Base-by-base conservation (phyloP, 2,329 filamentous ascomycete genomes). In the Claviceps cyperi region DNA sequence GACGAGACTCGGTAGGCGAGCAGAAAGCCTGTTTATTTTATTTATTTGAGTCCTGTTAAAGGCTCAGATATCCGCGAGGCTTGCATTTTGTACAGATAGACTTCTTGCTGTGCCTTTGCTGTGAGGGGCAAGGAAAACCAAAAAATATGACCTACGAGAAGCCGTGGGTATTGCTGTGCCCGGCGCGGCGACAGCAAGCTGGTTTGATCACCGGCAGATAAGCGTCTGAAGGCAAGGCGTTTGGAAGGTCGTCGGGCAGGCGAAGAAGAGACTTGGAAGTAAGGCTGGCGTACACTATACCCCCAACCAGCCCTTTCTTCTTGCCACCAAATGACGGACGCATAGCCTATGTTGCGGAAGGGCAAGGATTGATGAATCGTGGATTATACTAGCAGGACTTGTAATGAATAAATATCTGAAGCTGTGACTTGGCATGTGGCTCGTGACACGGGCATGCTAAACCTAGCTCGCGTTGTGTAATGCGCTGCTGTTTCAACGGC, bases 81-180 rank as follows among this genome's bases (percentile, higher is more conserved):
- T 56, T 64, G 58, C 61, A 63, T 65, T 59, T 62, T 68, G 62
- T 66, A 67, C 63, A 60, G 65, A 64, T 67, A 68, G 66, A 67
- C 59, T 65, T 66, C 55, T 61, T 65, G 63, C 62, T 62, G 66
- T 63, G 63, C 62, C 57, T 64, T 61, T 59, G 7, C 58, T 61
- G 57, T 44, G 24, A 49, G 44, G 41, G 59, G 59, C 58, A 64
- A 61, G 60, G 61, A 60, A 59, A 46, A 59, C 58, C 58, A 58
- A 66, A 66, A 66, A 59, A 59, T 55, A 58, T 52, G 53, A 50
- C 48, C 43, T 46, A 22, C 43, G 46, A 38, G 41, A 49, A 44
- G 39, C 47, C 48, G 43, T 40, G 40, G 48, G 35, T 38, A 38
- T 41, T 36, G 40, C 45, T 45, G 44, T 22, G 43, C 40, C 45